Base-by-base conservation (phyloP, 164 flowering plant species). In the Protea cynaroides region DNA sequence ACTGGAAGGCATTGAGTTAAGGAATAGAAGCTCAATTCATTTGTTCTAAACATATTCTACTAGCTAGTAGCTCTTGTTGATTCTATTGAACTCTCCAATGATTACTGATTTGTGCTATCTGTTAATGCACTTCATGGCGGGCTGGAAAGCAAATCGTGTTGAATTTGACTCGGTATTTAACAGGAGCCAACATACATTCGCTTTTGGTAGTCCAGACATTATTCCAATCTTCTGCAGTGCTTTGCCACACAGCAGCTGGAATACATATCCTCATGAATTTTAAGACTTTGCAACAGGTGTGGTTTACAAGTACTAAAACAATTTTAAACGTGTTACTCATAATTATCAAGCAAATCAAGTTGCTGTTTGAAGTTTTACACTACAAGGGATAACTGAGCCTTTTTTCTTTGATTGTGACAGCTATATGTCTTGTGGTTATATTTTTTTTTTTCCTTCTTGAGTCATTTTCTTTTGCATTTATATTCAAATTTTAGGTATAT, bases 71-170 rank as follows among this genome's bases (percentile, higher is more conserved):
- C 19, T 19, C n/a, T 19, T 36, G 36, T 22, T 43, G 34, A 38
- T 38, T 62, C 10, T 22, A 38, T 21, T 0, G 54, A 23, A 58
- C 29, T n/a, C 58, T 24, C 7, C 29, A 2, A 9, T 5, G n/a
- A 12, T 34, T 25, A 23, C 23, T 10, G n/a, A 52, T 50, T 21
- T 38, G 36, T 34, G 44, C 29, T 29, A 29, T 59, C 46, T 6
- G n/a, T 69, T 65, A 66, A 71, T 46, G 13, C 49, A 4, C 23
- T 55, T 37, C 8, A 17, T 66, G 67, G 22, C 84, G 90, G 98
- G 98, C 55, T 93, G 98, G 98, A 93, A 93, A 67, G 94, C 98
- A 54, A 93, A 93, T 76, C 98, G 97, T 19, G 97, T 93, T 74
- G 97, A 93, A 70, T 93, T 93, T 79, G 98, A 93, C 74, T 88